Conservation (phyloP, 805 yeast species). For the Starmerella floricola region DNA sequence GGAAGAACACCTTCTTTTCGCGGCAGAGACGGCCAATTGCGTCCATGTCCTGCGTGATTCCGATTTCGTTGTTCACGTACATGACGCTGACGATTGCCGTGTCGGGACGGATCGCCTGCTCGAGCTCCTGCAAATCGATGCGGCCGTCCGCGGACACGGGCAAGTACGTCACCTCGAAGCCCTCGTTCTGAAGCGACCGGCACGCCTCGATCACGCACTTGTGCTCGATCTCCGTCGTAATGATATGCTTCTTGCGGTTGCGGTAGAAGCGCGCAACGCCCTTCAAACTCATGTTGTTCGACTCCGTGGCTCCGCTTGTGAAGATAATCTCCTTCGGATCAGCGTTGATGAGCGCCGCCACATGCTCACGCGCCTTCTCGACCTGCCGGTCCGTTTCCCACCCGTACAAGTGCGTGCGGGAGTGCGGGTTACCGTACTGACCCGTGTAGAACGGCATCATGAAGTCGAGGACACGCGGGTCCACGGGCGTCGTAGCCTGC, state of each 20-base stretch:
- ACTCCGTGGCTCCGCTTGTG: constrained; percentile 96
- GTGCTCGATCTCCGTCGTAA: constrained; percentile 95
- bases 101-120: constrained; percentile 75
- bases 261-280: constrained; percentile 92
- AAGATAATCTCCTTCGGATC: constrained; percentile 94
- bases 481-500: constrained; percentile 98
- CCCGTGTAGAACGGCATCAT: constrained; percentile 49
- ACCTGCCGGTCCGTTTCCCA: constrained; percentile 96
- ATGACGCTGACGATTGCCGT: constrained; percentile 82
- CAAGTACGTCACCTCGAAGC: constrained; percentile 87
- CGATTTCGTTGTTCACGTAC: constrained; percentile 98
- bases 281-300: constrained; percentile 86
- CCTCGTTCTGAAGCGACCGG: constrained; percentile 89
- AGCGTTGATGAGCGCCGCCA: constrained; percentile 78
- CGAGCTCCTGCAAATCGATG: constrained; percentile 62
- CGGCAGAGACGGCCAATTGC: constrained; percentile 86
- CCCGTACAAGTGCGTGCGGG: constrained; percentile 92
- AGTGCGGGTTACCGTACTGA: constrained; percentile 93
- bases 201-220: constrained; percentile 97
- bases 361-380: constrained; percentile 69
- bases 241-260: constrained; percentile 81
- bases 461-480: constrained; percentile 69
- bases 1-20: constrained; percentile 83
- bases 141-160: constrained; percentile 76
- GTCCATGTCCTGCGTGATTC: constrained; percentile 90